A percentile compares a stretch with the other conserved stretches of the same genome.
phyloP scores from a whole-genome alignment of 192 early-diverging fungal genomes.

The Piromyces finnis region DNA sequence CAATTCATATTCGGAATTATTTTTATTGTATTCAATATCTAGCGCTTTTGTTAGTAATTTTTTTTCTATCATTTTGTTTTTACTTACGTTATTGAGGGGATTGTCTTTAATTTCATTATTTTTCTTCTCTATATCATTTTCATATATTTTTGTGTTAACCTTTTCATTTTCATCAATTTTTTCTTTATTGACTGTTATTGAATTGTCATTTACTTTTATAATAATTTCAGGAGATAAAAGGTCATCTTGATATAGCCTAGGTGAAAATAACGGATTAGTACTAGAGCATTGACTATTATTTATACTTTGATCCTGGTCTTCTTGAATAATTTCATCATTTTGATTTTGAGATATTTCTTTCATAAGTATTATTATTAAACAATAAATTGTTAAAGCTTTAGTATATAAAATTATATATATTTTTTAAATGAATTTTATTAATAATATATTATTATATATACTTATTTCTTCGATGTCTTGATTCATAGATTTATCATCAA shows the following conservation, averaged over 20 bases:
- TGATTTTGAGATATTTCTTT: not conserved
- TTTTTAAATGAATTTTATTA: too few species aligned
- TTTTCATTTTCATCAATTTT: not conserved
- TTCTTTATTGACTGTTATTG: not conserved
- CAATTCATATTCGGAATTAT: too few species aligned
- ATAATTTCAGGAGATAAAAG: not conserved
- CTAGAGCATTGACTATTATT: not conserved
- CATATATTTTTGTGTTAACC: not conserved
- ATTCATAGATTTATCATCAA: too few species aligned
- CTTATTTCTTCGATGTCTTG: too few species aligned
- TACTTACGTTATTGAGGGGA: too few species aligned
- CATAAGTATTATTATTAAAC: too few species aligned
- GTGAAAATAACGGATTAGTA: not conserved
- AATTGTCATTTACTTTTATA: not conserved
- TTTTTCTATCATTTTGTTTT: too few species aligned
- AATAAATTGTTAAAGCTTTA: too few species aligned
- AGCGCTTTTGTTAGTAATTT: not conserved
- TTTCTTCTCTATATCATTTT: not conserved
- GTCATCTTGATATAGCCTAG: not conserved
- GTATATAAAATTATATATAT: too few species aligned
- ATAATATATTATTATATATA: too few species aligned
- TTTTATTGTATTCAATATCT: not conserved
- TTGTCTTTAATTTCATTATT: not conserved
- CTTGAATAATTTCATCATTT: not conserved
- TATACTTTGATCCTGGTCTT: not conserved